Percentiles rank a stretch among this genome's conserved stretches.
These are phyloP conservation scores for Coix lacrymajobi DNA, from an alignment of 176 grass and related monocot genomes.

Conservation along the genomic window DNA sequence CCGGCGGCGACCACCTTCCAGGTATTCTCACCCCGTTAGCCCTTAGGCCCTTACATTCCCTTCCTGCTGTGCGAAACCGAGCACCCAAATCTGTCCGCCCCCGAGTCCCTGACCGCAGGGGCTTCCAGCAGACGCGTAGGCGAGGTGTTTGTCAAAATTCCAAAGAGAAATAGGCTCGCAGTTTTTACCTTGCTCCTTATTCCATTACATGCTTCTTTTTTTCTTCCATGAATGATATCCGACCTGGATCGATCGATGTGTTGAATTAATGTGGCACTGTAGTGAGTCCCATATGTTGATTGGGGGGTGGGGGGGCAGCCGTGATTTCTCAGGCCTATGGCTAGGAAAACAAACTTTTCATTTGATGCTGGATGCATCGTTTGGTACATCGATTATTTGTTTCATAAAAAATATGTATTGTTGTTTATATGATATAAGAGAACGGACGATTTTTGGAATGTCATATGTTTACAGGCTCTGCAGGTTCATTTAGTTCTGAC, in stretches of 20 bases:
- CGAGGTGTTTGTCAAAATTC: neutral
- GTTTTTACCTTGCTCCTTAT: neutral
- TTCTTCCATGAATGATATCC: neutral
- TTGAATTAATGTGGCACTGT: neutral
- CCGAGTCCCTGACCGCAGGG: neutral
- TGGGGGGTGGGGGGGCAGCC: neutral
- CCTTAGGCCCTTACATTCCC: neutral
- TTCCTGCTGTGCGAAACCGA: no score
- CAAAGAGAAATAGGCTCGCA: neutral
- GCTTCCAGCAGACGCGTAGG: neutral
- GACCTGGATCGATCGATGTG: neutral
- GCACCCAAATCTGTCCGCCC: neutral
- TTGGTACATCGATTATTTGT: neutral
- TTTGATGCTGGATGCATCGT: neutral
- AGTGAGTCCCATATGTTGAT: neutral
- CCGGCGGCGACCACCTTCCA: neutral
- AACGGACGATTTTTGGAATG: neutral
- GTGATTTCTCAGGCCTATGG: neutral
- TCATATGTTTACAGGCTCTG: neutral
- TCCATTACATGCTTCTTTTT: neutral
- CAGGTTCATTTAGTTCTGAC: neutral
- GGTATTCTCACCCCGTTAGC: neutral
- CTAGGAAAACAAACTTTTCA: neutral
- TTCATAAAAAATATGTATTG: neutral
- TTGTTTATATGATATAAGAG: neutral